Percentiles rank a stretch among this genome's conserved stretches.
phyloP scores from a whole-genome alignment of 2,329 filamentous ascomycete species.

The Acephala macrosclerotiorum region DNA sequence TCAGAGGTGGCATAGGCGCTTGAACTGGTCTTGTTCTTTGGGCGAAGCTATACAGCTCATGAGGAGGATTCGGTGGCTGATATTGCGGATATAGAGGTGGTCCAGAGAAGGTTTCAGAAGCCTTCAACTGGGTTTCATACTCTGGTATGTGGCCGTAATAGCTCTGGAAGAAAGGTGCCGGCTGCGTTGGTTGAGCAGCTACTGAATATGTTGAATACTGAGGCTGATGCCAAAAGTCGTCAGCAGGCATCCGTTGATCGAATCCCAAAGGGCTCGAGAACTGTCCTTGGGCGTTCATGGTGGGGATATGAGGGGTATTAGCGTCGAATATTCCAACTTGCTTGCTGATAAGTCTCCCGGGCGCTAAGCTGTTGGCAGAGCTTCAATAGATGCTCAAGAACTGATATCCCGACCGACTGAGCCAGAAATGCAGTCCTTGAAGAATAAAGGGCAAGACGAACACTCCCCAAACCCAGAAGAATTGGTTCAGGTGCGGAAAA shows the following conservation, averaged over 20 bases:
- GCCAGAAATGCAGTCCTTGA: not conserved
- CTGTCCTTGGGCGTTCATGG: constrained; percentile 1
- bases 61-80: not conserved
- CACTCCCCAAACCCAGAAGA: not conserved
- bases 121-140: constrained; percentile 6
- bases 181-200: constrained; percentile 16
- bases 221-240: constrained; percentile 19
- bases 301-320: not conserved
- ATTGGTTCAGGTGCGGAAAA: not conserved
- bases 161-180: constrained; percentile 24
- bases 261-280: not conserved
- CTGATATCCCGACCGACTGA: not conserved
- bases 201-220: constrained; percentile 3
- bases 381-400: not conserved
- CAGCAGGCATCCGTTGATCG: constrained; percentile 8
- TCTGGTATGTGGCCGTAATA: constrained; percentile 1
- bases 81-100: constrained; percentile 8
- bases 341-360: not conserved
- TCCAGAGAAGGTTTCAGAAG: constrained; percentile 15
- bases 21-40: constrained; percentile 1
- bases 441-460: not conserved
- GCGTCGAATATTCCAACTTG: not conserved
- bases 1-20: constrained; percentile 6
- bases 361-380: not conserved
- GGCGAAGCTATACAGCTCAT: constrained; percentile 1